A percentile compares a stretch with the other conserved stretches of the same genome.
These are phyloP conservation scores for Coniochaeta pulveracea DNA, from an alignment of 2,329 filamentous ascomycete species.

Conservation along the genomic window DNA sequence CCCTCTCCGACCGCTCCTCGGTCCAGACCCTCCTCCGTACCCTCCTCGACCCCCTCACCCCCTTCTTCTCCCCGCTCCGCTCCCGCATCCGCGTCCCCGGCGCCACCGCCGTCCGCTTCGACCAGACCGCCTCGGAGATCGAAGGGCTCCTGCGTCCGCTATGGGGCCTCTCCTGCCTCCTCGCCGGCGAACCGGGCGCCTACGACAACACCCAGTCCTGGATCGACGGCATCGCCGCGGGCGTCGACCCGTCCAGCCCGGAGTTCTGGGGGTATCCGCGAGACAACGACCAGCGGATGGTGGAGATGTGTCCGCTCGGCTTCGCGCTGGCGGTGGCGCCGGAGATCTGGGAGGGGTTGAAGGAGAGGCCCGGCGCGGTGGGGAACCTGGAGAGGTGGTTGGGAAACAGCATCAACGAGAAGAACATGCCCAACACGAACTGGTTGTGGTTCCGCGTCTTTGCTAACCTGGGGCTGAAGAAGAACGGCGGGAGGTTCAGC, in stretches of 20 bases:
- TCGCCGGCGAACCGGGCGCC: constrained; percentile 55
- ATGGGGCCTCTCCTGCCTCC: constrained; percentile 61
- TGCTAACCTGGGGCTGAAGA: constrained; percentile 66
- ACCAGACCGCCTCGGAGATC: constrained; percentile 65
- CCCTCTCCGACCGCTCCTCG: constrained; percentile 37
- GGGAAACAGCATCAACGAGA: constrained; percentile 65
- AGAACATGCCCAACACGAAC: constrained; percentile 59
- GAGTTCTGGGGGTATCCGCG: constrained; percentile 71
- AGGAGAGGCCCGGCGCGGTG: constrained; percentile 44
- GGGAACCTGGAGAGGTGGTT: constrained; percentile 61
- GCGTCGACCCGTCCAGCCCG: constrained; percentile 55
- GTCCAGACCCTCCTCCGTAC: constrained; percentile 51
- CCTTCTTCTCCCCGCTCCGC: constrained; percentile 58
- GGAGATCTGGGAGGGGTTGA: constrained; percentile 55
- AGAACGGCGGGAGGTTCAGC: constrained; percentile 61
- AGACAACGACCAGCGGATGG: constrained; percentile 74
- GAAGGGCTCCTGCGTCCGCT: constrained; percentile 67
- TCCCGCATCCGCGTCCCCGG: constrained; percentile 57
- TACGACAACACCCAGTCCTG: constrained; percentile 55
- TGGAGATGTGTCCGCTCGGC: constrained; percentile 72
- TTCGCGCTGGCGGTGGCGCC: constrained; percentile 61
- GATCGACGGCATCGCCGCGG: constrained; percentile 58
- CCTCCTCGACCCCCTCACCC: constrained; percentile 58
- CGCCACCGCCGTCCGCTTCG: constrained; percentile 64
- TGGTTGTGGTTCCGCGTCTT: constrained; percentile 82